phyloP scores from a whole-genome alignment of 495 filamentous ascomycete genomes.

The Coniosporium apollinis region DNA sequence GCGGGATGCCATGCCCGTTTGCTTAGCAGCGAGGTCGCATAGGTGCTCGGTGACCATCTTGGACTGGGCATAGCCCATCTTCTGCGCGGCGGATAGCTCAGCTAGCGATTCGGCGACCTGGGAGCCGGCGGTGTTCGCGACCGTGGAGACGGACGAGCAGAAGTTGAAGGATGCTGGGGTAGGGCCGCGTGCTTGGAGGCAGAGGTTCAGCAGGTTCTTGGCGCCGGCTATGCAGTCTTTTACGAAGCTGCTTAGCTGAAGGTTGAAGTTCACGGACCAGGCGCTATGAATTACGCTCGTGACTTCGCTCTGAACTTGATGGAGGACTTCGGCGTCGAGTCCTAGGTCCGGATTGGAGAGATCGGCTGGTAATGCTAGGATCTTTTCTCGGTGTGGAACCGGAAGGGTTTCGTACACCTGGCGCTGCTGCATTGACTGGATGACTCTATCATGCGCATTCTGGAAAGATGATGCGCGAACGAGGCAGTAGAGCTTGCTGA shows the following conservation, averaged over 20 bases:
- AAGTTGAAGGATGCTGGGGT: slow-evolving; percentile 24
- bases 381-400: neutral
- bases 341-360: slow-evolving; percentile 7
- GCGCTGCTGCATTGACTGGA: slow-evolving; percentile 3
- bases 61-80: slow-evolving; percentile 40
- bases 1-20: slow-evolving; percentile 24
- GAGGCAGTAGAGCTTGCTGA: slow-evolving; percentile 8
- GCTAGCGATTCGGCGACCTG: slow-evolving; percentile 25
- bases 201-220: slow-evolving; percentile 36
- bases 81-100: slow-evolving; percentile 25
- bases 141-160: slow-evolving; percentile 20
- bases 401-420: slow-evolving; percentile 15
- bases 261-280: slow-evolving; percentile 43
- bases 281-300: slow-evolving; percentile 28
- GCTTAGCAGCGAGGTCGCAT: slow-evolving; percentile 3
- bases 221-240: slow-evolving; percentile 31
- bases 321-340: slow-evolving; percentile 1
- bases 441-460: slow-evolving; percentile 1
- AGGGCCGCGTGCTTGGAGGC: slow-evolving; percentile 26
- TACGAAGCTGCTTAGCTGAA: slow-evolving; percentile 25
- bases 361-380: slow-evolving; percentile 7
- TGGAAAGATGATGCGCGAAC: slow-evolving; percentile 7
- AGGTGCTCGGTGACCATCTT: slow-evolving; percentile 39
- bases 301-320: slow-evolving; percentile 3
- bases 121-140: slow-evolving; percentile 4